Base-by-base conservation (phyloP, 768 basidiomycete species). In the Nevesoporus exiguus region DNA sequence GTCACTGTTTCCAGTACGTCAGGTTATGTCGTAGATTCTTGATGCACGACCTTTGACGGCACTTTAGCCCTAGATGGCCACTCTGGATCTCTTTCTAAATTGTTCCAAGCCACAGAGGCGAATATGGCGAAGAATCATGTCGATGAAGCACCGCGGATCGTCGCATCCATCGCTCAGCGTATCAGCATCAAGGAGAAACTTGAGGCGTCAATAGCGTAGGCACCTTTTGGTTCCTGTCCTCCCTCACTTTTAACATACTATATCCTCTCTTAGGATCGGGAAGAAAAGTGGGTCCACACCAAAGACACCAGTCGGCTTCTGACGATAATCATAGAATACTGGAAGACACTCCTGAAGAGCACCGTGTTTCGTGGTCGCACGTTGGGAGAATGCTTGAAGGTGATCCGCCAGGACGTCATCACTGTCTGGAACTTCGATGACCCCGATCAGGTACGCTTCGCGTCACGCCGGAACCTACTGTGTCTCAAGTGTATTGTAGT, bases 151-250 rank as follows among this genome's bases (percentile, higher is more conserved):
- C 55, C 60, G 1, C 51, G 48, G 11, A 13, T 42, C 15, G 8
- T 51, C 19, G 60, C 60, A 7, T 17, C 46, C 24, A 62, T 62
- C 10, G 60, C 60, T 27, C 60, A 61, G 9, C 56, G 60, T 7
- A 36, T 62, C 33, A 54, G 49, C 3, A 48, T 62, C 22, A 61
- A 62, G 45, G 37, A 58, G 13, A 61, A 61, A 19, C 39, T 61
- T 2, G 60, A 62, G 5, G 19, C 25, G 36, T 61, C 60, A 2
- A 51, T 61, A 29, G 13, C 45, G 60, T 58, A 58, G 3, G 54
- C 47, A 3, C 3, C 7, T 7, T 22, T 37, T 30, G 19, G 7
- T 13, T 6, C 34, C 17, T 7, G 3, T 17, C 9, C 5, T 19
- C 39, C 7, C 6, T 9, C 24, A 11, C 40, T 31, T 31, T 24